Evolutionary conservation across 371 early-diverging fungal species (phyloP).

Genomic region (Mortierella sp.): DNA sequence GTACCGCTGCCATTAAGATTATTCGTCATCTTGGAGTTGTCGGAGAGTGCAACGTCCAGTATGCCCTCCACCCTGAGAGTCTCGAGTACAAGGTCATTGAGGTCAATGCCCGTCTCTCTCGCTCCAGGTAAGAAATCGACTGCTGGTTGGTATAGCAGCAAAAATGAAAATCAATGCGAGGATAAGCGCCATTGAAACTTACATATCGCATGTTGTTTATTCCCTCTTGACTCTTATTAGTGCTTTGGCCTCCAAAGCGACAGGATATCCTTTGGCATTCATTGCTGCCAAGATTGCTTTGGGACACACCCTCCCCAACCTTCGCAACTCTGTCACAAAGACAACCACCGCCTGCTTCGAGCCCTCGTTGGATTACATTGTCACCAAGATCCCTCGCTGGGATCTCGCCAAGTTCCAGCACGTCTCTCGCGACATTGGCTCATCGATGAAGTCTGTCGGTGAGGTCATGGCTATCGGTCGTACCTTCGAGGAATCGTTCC

Average conservation of each 20-base stretch:
- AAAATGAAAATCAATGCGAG: not conserved
- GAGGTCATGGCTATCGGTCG: conserved; percentile 98
- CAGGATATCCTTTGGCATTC: conserved; percentile 96
- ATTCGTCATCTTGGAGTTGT: conserved; percentile 96
- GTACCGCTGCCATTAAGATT: conserved; percentile 94
- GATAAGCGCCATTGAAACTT: not conserved
- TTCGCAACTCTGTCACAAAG: conserved; percentile 92
- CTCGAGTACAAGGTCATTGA: conserved; percentile 94
- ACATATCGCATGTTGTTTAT: not conserved
- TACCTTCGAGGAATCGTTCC: conserved; percentile 94
- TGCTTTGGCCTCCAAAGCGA: conserved; percentile 96
- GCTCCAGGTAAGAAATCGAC: conserved; percentile 65
- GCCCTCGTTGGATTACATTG: conserved; percentile 94
- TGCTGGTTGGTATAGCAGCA: too few relatives aligned
- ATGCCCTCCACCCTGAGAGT: conserved; percentile 90
- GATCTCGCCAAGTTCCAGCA: conserved; percentile 94
- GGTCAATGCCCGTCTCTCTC: conserved; percentile 95
- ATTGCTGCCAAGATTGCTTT: conserved; percentile 96
- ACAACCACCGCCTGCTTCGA: conserved; percentile 96
- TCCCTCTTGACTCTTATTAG: conserved; percentile 19
- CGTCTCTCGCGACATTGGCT: conserved; percentile 85
- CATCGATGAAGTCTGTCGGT: conserved; percentile 95
- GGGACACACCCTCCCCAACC: conserved; percentile 85
- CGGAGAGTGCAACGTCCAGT: conserved; percentile 98
- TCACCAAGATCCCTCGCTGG: conserved; percentile 97